Evolutionary conservation across 2,329 filamentous ascomycete genomes (phyloP).

Genomic region (Aspergillus texensis): DNA sequence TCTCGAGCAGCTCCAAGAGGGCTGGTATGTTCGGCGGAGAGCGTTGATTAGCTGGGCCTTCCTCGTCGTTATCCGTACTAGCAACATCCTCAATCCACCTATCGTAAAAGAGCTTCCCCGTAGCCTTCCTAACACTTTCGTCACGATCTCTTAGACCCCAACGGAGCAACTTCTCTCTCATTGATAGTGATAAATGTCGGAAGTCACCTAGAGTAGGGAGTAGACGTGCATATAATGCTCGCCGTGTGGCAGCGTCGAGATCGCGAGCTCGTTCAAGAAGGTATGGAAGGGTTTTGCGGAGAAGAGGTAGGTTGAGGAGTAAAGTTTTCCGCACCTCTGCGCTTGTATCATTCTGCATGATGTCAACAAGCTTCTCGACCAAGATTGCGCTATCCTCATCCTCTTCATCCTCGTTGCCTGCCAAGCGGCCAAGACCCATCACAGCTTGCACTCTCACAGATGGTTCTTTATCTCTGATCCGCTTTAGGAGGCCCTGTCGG

Average conservation of each 20-base stretch:
- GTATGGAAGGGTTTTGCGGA: constrained; percentile 78
- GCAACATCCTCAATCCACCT: constrained; percentile 98
- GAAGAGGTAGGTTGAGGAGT: constrained; percentile 85
- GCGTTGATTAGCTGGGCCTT: constrained; percentile 51
- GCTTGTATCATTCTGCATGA: constrained; percentile 90
- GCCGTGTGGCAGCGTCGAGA: constrained; percentile 78
- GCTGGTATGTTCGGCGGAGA: constrained; percentile 75
- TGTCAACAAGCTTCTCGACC: constrained; percentile 79
- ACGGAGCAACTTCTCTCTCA: constrained; percentile 91
- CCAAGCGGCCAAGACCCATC: constrained; percentile 81
- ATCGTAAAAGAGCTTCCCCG: constrained; percentile 85
- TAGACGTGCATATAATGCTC: constrained; percentile 83
- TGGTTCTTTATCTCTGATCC: constrained; percentile 90
- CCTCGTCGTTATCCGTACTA: constrained; percentile 63
- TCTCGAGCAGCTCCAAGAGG: constrained; percentile 84
- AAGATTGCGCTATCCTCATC: constrained; percentile 70
- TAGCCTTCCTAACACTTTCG: constrained; percentile 89
- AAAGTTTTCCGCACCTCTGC: constrained; percentile 89
- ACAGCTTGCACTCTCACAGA: constrained; percentile 92
- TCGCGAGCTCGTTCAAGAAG: constrained; percentile 90
- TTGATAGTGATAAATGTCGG: constrained; percentile 85
- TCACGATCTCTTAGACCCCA: constrained; percentile 96
- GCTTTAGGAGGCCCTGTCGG: constrained; percentile 75
- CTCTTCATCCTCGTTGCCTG: constrained; percentile 69
- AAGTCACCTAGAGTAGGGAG: constrained; percentile 92